These are phyloP conservation scores for Sclerotinia nivalis DNA, from an alignment of 2,329 filamentous ascomycete genomes.

Conservation along the genomic window DNA sequence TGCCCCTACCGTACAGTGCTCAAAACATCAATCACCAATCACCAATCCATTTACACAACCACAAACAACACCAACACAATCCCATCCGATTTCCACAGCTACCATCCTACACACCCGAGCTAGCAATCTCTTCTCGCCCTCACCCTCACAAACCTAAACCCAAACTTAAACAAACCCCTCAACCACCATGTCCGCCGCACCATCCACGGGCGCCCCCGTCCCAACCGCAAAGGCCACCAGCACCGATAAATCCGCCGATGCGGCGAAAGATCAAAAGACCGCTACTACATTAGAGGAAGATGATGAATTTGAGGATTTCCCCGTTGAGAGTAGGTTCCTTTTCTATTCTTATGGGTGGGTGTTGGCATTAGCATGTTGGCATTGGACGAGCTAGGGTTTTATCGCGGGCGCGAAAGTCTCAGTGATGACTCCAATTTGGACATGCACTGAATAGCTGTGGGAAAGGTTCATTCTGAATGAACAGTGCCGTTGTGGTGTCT, in stretches of 20 bases:
- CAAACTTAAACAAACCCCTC: conserved; percentile 1
- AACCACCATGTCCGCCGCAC: conserved; percentile 39
- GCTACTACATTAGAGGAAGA: conserved; percentile 82
- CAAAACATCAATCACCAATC: neutral
- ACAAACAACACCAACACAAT: neutral
- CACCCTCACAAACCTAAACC: neutral
- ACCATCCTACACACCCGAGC: neutral
- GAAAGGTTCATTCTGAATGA: neutral
- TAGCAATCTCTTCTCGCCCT: neutral
- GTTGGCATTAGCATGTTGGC: neutral
- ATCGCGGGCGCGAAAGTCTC: neutral
- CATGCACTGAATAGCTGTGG: neutral
- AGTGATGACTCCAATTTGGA: conserved; percentile 2
- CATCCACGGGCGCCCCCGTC: conserved; percentile 34
- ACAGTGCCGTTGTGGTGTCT: conserved; percentile 3
- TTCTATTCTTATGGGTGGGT: neutral
- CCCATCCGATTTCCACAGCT: neutral
- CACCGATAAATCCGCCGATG: conserved; percentile 38
- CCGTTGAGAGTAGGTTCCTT: conserved; percentile 74
- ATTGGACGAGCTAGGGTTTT: conserved; percentile 12
- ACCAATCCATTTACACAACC: neutral
- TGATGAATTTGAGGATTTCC: conserved; percentile 99
- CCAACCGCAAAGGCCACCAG: conserved; percentile 32
- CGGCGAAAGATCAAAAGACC: conserved; percentile 45
- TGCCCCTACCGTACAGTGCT: neutral